Base-by-base conservation (phyloP, 2,329 filamentous ascomycete genomes). In the Botrytis squamosa region DNA sequence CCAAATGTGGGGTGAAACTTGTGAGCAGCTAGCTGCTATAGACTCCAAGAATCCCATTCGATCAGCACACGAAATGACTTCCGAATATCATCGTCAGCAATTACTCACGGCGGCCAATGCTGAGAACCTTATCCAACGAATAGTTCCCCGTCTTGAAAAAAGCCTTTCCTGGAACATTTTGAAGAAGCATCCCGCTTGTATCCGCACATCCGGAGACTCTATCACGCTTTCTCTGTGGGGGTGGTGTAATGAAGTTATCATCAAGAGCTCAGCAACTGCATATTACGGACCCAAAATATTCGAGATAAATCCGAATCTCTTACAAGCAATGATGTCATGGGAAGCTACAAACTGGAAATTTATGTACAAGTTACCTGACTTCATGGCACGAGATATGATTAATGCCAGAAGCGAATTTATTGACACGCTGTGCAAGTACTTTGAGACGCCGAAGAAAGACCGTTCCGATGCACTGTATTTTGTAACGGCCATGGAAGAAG, bases 291-390 rank as follows among this genome's bases (percentile, higher is more conserved):
- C 1, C 42, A 70, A 70, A 18, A 33, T 70, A 4, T 59, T 46
- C 20, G 67, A 70, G 10, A 46, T 49, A 29, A 70, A 70, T n/a
- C 67, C 55, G 2, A 36, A 70, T 44, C 67, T 70, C 29, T n/a
- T 44, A 6, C 25, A 62, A 46, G 25, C 29, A 33, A 40, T 42
- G 22, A 40, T 62, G n/a, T 12, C 16, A 62, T 70, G 55, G 55
- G 67, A 70, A 25, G 40, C 36, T 6, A 70, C 55, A 44, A 70
- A 36, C 18, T 62, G 67, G 67, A 71, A 71, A 42, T 40, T 55
- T 14, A 49, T 71, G 12, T 71, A 38, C 29, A 33, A 65, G 4
- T 3, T 63, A 18, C 44, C 69, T 40, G 62, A 14, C 4, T 71
- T 65, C 16, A 52, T 71, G 42, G n/a, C 44, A 36, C 38, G 25